Base-by-base conservation (phyloP, 768 basidiomycete species). In the Serendipita indica region DNA sequence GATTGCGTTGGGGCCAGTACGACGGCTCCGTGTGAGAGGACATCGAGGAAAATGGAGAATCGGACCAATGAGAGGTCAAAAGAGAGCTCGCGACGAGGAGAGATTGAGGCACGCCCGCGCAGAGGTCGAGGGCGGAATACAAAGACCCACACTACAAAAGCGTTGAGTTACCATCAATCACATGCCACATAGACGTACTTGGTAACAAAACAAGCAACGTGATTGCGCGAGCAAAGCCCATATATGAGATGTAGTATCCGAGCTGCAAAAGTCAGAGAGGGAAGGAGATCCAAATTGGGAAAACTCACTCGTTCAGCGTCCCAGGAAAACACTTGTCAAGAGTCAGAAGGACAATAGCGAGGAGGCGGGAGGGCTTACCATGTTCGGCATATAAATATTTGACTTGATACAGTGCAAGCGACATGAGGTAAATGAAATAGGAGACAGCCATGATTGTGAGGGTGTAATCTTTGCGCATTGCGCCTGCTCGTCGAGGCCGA, bases 301-400 rank as follows among this genome's bases (percentile, higher is more conserved):
- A 37, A 16, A 65, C 66, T 37, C 68, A 78, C 72, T 73, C 81
- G 73, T 34, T 78, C 77, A 10, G 84, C 75, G 13, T 74, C 75
- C 86, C 86, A 88, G 10, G 71, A 67, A 64, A 83, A 88, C 7
- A 82, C 71, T 57, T 25, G 18, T 2, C 30, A 16, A 3, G 25
- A 5, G 41, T 25, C 37, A 30, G 30, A 33, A 60, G 39, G 3
- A 25, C 28, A 39, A n/a, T 20, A 49, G 6, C 35, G 27, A 10
- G 14, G 5, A 18, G 4, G 22, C 33, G 7, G 33, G 58, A 18
- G 5, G 7, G 39, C 35, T 39, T n/a, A 52, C 49, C 54, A 65
- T 87, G 83, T 63, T 80, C 79, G 0, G 83, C 86, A 61, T 88
- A 90, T 33, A 89, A 70, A 63, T 87, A 88, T 68, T 89, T 89